These are phyloP conservation scores for Sphagnum tenellum DNA, from an alignment of 225 moss, liverwort and hornwort species.

Conservation along the genomic window DNA sequence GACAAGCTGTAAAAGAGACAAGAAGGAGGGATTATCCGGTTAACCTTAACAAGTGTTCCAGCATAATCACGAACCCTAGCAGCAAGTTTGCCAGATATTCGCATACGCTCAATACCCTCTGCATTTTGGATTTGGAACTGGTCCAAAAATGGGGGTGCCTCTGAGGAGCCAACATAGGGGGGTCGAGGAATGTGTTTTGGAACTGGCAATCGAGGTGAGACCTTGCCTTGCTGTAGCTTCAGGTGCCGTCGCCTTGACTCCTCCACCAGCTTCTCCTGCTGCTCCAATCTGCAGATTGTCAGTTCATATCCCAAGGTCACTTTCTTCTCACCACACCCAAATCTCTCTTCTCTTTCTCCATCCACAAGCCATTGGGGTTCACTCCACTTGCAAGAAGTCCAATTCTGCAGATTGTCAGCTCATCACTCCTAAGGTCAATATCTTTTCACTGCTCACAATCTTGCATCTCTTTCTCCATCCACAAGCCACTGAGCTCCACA, in stretches of 20 bases:
- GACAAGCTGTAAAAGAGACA: no score
- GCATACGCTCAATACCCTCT: constrained; percentile 62
- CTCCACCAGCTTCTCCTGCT: constrained; percentile 25
- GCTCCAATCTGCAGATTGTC: constrained; percentile 35
- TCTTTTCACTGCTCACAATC: no score
- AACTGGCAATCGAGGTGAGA: constrained; percentile 63
- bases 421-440: no score
- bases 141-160: constrained; percentile 41
- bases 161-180: constrained; percentile 42
- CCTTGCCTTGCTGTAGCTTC: constrained; percentile 52
- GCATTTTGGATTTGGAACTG: constrained; percentile 70
- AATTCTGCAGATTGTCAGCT: no score
- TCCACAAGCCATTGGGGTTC: no score
- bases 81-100: constrained; percentile 67
- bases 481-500: no score
- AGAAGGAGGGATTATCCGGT: not conserved
- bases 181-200: constrained; percentile 62
- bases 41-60: constrained; percentile 80
- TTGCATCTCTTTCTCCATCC: no score
- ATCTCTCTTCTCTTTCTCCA: no score
- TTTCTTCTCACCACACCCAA: not conserved
- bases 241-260: constrained; percentile 28
- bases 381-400: no score
- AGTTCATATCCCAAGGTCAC: constrained; percentile 1
- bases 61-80: constrained; percentile 72